Conservation (phyloP, 352 stramenopile genomes). For the Pythium scleroteichum region DNA sequence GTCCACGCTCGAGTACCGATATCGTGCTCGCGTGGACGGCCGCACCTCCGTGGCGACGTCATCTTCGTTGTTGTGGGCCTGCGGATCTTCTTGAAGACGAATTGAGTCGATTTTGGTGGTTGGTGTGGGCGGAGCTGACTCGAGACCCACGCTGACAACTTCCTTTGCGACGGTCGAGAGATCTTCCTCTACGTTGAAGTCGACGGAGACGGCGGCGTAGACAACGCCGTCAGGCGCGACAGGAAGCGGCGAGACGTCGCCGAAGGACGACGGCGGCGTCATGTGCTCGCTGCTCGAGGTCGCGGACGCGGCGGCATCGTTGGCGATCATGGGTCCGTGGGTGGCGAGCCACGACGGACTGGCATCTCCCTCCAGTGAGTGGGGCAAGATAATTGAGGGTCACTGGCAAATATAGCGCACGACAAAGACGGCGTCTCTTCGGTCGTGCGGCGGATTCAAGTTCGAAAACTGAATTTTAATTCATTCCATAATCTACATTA, state of each 20-base stretch:
- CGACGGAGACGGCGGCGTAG: slow-evolving; percentile 7
- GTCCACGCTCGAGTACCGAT: slow-evolving; percentile 28
- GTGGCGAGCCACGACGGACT: background rate
- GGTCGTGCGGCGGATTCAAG: too few species aligned
- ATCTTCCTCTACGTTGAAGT: background rate
- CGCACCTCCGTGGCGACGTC: slow-evolving; percentile 8
- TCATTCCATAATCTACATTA: too few species aligned
- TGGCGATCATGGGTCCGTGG: background rate
- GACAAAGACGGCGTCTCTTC: too few species aligned
- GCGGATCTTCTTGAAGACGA: background rate
- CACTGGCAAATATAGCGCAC: too few species aligned
- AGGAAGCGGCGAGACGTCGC: slow-evolving; percentile 1
- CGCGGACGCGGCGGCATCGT: background rate
- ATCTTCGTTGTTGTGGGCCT: background rate
- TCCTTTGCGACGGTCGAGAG: background rate
- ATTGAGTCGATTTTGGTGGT: background rate
- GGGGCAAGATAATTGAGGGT: too few species aligned
- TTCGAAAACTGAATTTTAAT: too few species aligned
- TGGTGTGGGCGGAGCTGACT: background rate
- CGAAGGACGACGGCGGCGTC: background rate
- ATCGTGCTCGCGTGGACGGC: slow-evolving; percentile 4
- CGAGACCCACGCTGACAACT: background rate
- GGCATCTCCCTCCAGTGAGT: background rate
- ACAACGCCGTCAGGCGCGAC: background rate
- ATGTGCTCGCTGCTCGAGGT: slow-evolving; percentile 8